Evolutionary conservation across 2,329 filamentous ascomycete species (phyloP).

Genomic region (Colletotrichum spaethianum): DNA sequence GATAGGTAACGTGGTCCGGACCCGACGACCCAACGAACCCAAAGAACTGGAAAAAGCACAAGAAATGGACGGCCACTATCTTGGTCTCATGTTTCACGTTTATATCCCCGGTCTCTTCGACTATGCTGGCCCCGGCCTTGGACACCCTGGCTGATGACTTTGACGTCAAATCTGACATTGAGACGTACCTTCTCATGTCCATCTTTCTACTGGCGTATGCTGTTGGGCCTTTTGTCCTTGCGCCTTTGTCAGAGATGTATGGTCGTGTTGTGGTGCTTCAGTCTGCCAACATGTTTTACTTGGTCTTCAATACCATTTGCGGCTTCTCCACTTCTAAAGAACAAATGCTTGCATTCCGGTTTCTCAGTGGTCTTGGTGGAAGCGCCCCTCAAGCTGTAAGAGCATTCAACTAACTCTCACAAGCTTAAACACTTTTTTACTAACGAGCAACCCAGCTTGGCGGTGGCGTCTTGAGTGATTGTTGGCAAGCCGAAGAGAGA

Average conservation of each 20-base stretch:
- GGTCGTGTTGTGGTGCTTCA: constrained; percentile 63
- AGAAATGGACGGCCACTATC: constrained; percentile 54
- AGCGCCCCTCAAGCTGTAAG: constrained; percentile 61
- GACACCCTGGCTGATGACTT: constrained; percentile 60
- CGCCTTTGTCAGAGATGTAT: constrained; percentile 67
- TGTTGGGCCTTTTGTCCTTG: constrained; percentile 66
- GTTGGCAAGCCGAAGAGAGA: constrained; percentile 59
- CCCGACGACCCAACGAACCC: constrained; percentile 58
- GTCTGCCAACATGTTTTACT: constrained; percentile 62
- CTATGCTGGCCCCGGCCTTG: constrained; percentile 64
- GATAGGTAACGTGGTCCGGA: constrained; percentile 59
- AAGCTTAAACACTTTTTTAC: not conserved
- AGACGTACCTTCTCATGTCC: constrained; percentile 68
- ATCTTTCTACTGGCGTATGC: constrained; percentile 72
- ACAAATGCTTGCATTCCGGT: constrained; percentile 65
- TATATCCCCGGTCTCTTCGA: constrained; percentile 69
- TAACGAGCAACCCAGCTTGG: constrained; percentile 51
- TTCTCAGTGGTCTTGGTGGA: constrained; percentile 62
- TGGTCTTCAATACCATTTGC: constrained; percentile 68
- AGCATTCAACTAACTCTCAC: accelerated
- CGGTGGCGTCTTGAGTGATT: constrained; percentile 63
- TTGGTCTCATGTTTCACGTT: constrained; percentile 62
- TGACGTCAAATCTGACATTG: constrained; percentile 56
- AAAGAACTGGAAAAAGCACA: constrained; percentile 60
- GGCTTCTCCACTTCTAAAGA: constrained; percentile 61